These are phyloP conservation scores for Cladophialophora carrionii DNA, from an alignment of 2,329 filamentous ascomycete genomes.

Conservation along the genomic window DNA sequence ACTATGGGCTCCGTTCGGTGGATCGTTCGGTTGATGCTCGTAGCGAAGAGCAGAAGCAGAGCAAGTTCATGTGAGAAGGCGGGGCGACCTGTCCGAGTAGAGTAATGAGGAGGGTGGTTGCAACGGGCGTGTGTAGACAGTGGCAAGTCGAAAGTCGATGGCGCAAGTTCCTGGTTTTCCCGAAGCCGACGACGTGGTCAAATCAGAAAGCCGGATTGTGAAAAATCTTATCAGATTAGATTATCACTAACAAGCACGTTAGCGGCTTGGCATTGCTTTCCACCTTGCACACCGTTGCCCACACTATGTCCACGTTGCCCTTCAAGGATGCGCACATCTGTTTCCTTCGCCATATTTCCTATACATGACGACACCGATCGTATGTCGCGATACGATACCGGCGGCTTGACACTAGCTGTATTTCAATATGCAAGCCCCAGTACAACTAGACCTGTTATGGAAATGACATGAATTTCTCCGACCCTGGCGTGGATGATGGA, in stretches of 20 bases:
- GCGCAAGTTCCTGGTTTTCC: too few species aligned
- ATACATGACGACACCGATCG: too few species aligned
- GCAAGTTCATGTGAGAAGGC: too few species aligned
- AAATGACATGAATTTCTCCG: background rate
- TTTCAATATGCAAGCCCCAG: background rate
- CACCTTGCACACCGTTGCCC: too few species aligned
- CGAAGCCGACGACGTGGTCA: background rate
- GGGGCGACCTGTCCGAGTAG: background rate
- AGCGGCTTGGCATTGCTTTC: background rate
- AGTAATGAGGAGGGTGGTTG: background rate
- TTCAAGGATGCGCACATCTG: too few species aligned
- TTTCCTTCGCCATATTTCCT: background rate
- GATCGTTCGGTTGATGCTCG: background rate
- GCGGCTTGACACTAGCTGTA: background rate
- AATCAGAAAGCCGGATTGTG: background rate
- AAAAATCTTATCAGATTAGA: background rate
- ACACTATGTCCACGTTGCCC: background rate
- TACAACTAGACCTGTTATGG: background rate
- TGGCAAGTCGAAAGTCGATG: too few species aligned
- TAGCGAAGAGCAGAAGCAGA: background rate
- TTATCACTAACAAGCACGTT: background rate
- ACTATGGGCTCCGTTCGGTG: background rate
- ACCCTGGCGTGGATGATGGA: background rate
- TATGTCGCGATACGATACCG: too few species aligned
- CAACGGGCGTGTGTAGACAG: background rate